Evolutionary conservation across 768 basidiomycete genomes (phyloP).

Genomic region (Lactarius akahatsu): DNA sequence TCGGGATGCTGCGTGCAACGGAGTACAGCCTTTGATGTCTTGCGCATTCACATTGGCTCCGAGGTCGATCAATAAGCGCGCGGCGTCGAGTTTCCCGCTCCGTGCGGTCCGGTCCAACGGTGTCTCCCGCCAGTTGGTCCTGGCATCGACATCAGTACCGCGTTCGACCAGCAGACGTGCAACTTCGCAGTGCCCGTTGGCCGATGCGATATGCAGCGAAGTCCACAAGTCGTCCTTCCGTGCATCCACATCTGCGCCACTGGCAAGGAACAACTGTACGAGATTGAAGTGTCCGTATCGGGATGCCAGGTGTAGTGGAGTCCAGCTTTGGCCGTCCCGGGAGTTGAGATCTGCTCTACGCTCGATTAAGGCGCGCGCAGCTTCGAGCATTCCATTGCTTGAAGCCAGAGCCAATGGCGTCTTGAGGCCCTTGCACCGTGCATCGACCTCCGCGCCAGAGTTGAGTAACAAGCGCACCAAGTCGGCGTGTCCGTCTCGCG

Average conservation of each 20-base stretch:
- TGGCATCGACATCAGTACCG: background rate
- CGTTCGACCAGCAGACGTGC: background rate
- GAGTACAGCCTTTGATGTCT: slow-evolving; percentile 1
- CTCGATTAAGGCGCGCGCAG: slow-evolving; percentile 2
- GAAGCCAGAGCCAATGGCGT: slow-evolving; percentile 5
- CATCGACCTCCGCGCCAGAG: slow-evolving; percentile 4
- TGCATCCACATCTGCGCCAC: slow-evolving; percentile 8
- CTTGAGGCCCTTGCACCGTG: background rate
- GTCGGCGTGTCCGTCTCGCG: background rate
- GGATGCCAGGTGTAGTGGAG: slow-evolving; percentile 8
- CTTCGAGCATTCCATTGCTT: background rate
- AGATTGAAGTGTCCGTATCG: slow-evolving; percentile 1
- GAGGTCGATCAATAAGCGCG: slow-evolving; percentile 7
- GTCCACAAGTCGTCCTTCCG: background rate
- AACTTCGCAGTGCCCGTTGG: background rate
- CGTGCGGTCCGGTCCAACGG: slow-evolving; percentile 8
- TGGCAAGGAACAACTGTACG: background rate
- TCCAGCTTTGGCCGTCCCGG: background rate
- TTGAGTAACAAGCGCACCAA: background rate
- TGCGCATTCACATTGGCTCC: slow-evolving; percentile 3
- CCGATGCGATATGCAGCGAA: slow-evolving; percentile 3
- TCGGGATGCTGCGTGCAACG: background rate
- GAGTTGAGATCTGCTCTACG: slow-evolving; percentile 8
- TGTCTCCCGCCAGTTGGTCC: background rate
- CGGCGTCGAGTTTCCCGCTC: background rate